Evolutionary conservation across 2,329 filamentous ascomycete genomes (phyloP).

Genomic region (Apiospora pterosperma): DNA sequence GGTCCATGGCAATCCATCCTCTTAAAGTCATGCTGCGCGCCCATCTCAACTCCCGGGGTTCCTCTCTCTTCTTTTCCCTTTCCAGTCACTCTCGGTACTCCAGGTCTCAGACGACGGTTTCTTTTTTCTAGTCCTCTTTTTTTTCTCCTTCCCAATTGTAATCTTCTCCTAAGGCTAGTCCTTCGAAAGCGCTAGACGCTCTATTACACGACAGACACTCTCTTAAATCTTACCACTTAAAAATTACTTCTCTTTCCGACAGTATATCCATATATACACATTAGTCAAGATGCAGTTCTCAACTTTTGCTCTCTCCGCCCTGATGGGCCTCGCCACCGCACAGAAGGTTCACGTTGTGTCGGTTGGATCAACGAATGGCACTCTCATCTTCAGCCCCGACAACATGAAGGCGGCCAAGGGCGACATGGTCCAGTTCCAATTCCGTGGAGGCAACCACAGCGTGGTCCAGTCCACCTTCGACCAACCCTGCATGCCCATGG

Average conservation of each 20-base stretch:
- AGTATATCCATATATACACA: constrained; percentile 17
- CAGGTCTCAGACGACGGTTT: background rate
- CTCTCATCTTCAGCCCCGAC: constrained; percentile 62
- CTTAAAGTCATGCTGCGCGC: constrained; percentile 38
- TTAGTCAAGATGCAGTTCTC: constrained; percentile 50
- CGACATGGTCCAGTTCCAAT: constrained; percentile 65
- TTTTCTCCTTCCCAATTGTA: constrained; percentile 24
- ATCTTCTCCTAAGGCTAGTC: constrained; percentile 42
- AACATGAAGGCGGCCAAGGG: constrained; percentile 62
- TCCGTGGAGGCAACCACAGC: constrained; percentile 69
- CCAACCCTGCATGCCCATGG: constrained; percentile 63
- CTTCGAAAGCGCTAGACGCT: constrained; percentile 48
- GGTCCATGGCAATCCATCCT: constrained; percentile 30
- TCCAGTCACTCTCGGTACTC: constrained; percentile 12
- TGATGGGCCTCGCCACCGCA: constrained; percentile 39
- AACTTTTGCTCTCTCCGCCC: constrained; percentile 42
- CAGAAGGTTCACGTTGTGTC: constrained; percentile 59
- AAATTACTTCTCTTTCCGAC: background rate
- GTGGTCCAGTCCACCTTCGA: constrained; percentile 76
- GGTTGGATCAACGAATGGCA: constrained; percentile 55
- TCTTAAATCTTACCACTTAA: constrained; percentile 3
- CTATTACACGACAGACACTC: constrained; percentile 13
- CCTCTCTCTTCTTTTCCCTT: constrained; percentile 25
- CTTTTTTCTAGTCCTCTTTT: constrained; percentile 19
- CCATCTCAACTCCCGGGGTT: constrained; percentile 17